These are phyloP conservation scores for Adansonia digitata DNA, from an alignment of 345 rosid genomes.

Conservation along the genomic window DNA sequence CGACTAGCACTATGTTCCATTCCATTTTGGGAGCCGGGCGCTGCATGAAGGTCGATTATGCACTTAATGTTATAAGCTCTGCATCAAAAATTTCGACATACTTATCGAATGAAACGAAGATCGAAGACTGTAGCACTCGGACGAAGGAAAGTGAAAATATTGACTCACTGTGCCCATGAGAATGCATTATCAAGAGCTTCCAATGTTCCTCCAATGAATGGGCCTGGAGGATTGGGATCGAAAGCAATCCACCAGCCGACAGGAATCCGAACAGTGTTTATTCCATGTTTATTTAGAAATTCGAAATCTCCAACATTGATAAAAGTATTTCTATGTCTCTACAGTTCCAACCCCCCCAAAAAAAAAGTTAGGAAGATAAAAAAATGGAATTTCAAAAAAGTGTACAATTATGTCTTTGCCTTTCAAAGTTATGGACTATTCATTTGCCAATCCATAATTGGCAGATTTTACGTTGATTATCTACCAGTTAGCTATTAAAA, in stretches of 20 bases:
- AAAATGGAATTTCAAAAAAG: background rate
- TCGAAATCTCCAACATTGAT: constrained; percentile 55
- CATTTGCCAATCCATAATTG: background rate
- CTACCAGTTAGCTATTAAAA: background rate
- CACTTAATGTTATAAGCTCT: constrained; percentile 61
- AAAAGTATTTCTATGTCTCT: constrained; percentile 58
- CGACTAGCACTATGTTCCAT: constrained; percentile 76
- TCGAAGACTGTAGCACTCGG: background rate
- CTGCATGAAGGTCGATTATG: constrained; percentile 80
- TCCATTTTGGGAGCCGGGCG: constrained; percentile 82
- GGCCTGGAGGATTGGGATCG: constrained; percentile 70
- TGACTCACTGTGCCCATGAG: constrained; percentile 66
- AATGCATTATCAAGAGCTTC: constrained; percentile 71
- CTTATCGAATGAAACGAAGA: constrained; percentile 1
- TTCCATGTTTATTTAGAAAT: constrained; percentile 53
- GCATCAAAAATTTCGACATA: constrained; percentile 27
- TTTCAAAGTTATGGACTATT: background rate
- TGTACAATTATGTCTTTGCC: background rate
- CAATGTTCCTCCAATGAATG: constrained; percentile 57
- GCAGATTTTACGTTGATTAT: background rate
- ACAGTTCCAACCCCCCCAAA: constrained; percentile 19
- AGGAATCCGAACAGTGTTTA: constrained; percentile 70
- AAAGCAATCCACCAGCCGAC: constrained; percentile 82
- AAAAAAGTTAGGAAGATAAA: background rate
- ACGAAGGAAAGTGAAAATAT: constrained; percentile 14